Base-by-base conservation (phyloP, 495 filamentous ascomycete genomes). In the Penicillium canescens region DNA sequence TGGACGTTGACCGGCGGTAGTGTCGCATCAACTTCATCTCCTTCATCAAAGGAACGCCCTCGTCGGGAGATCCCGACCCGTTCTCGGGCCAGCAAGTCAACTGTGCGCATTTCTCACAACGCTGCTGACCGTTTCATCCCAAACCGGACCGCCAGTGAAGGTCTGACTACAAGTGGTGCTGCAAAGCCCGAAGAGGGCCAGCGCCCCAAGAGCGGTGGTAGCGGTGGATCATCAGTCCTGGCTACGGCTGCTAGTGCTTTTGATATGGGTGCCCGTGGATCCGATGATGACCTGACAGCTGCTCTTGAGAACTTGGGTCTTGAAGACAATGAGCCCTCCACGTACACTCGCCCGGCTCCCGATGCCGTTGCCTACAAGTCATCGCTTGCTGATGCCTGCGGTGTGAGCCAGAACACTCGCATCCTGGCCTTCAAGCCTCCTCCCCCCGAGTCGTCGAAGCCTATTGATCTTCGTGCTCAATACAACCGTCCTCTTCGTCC, bases 351-450 rank as follows among this genome's bases (percentile, higher is more conserved):
- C 46, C 88, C 90, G 1, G 87, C 90, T 10, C 92, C 93, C 14
- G 91, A 93, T 67, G 83, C 87, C 0, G 84, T 91, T 23, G 94
- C 95, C 0, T 99, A 97, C 65, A 86, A 96, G 71, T 92, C 94
- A 26, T 92, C 92, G 0, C 75, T 99, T 36, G 93, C 94, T 24
- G 84, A 86, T 49, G 94, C 94, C 16, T 98, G 94, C 65, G 95
- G 92, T 39, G 89, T 99, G 37, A 91, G 82, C 59, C 80, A 97
- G 44, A 96, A 91, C 75, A 93, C 90, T 47, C 89, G 94, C 40
- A 99, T 99, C 54, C 84, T 99, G n/a, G 89, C 93, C 21, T 99
- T 96, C 82, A 98, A 99, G 85, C 94, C 94, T 10, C 91, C 93
- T 0, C 85, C 94, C 10, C 94, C 94, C 2, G 94, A 98, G 77